Percentiles rank a stretch among this genome's conserved stretches.
These are phyloP conservation scores for Sugiyamaella mastotermitis DNA, from an alignment of 805 yeast species.

Conservation along the genomic window DNA sequence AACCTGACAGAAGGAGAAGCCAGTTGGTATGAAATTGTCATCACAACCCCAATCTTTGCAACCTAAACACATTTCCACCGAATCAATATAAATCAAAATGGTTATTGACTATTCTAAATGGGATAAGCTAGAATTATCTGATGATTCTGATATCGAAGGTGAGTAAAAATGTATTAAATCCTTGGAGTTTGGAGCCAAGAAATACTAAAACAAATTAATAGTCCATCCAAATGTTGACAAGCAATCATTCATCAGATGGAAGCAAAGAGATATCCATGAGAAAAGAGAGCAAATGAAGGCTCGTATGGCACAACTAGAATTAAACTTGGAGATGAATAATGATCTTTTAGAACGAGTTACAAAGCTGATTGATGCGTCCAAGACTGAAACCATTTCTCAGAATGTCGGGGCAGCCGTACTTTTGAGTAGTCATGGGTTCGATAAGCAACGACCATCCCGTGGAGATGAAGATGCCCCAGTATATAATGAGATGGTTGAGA, in stretches of 20 bases:
- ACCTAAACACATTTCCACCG: no score
- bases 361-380: conserved; percentile 42
- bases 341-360: conserved; percentile 72
- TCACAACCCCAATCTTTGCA: no score
- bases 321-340: conserved; percentile 76
- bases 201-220: conserved; percentile 8
- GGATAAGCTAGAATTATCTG: conserved; percentile 94
- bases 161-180: conserved; percentile 10
- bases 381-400: conserved; percentile 25
- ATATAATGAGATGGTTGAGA: conserved; percentile 90
- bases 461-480: conserved; percentile 36
- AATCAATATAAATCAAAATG: no score
- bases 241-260: conserved; percentile 87
- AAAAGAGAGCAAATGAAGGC: conserved; percentile 74
- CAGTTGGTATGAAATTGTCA: no score
- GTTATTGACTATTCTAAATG: conserved; percentile 94
- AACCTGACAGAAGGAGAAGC: no score
- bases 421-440: conserved; percentile 21
- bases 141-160: conserved; percentile 87
- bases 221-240: conserved; percentile 98
- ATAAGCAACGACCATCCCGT: conserved; percentile 21
- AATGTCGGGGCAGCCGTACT: conserved; percentile 22
- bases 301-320: conserved; percentile 67
- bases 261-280: conserved; percentile 95
- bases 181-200: not conserved